Conservation (phyloP, 2,329 filamentous ascomycete species). For the Tolypocladium album region DNA sequence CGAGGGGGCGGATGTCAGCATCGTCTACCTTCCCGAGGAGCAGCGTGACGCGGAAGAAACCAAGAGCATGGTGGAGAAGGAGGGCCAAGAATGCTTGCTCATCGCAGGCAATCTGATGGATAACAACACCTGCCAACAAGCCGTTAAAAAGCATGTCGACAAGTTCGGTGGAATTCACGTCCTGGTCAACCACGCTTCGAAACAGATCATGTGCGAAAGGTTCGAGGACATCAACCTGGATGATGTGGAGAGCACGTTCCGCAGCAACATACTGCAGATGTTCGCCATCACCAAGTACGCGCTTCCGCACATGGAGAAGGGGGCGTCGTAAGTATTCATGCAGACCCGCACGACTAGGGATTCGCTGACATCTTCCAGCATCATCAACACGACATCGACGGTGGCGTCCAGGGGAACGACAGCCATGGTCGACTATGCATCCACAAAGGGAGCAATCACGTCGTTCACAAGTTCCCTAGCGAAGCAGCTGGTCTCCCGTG, state of each 20-base stretch:
- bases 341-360: background rate
- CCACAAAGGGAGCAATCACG: constrained; percentile 48
- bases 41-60: constrained; percentile 44
- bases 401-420: constrained; percentile 42
- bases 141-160: constrained; percentile 42
- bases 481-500: constrained; percentile 41
- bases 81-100: constrained; percentile 34
- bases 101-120: constrained; percentile 38
- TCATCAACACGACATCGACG: constrained; percentile 45
- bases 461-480: constrained; percentile 43
- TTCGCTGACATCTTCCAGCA: constrained; percentile 17
- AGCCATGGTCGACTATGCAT: constrained; percentile 41
- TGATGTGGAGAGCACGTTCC: constrained; percentile 44
- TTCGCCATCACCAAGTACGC: constrained; percentile 49
- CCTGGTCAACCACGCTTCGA: constrained; percentile 48
- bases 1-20: constrained; percentile 45
- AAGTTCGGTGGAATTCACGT: constrained; percentile 34
- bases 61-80: constrained; percentile 38
- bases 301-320: constrained; percentile 41
- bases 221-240: constrained; percentile 43
- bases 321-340: constrained; percentile 24
- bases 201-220: constrained; percentile 42
- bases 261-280: constrained; percentile 45
- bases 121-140: constrained; percentile 35
- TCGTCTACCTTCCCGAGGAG: constrained; percentile 45